Evolutionary conservation across 139 green algal genomes (phyloP).

Genomic region (Spirogloea muscicola): DNA sequence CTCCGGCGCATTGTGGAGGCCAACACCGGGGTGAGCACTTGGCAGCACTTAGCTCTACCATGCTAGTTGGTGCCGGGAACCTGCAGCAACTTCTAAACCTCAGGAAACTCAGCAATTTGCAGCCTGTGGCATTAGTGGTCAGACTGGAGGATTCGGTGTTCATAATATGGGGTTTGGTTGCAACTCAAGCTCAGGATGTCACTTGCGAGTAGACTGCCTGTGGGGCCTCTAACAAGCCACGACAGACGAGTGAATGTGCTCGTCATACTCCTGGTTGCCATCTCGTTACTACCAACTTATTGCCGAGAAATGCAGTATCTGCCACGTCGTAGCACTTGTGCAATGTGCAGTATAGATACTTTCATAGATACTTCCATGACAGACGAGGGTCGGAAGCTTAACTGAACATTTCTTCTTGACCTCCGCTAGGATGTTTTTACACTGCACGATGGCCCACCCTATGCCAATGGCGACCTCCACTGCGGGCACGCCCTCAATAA

Average conservation of each 20-base stretch:
- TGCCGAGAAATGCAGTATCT: background rate
- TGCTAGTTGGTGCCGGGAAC: slow-evolving; percentile 3
- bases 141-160: background rate
- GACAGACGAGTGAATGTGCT: background rate
- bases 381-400: too few relatives aligned
- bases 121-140: background rate
- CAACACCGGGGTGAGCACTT: slow-evolving; percentile 20
- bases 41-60: background rate
- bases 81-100: background rate
- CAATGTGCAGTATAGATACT: too few relatives aligned
- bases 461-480: slow-evolving; percentile 98
- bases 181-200: background rate
- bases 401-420: background rate
- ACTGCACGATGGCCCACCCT: slow-evolving; percentile 97
- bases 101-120: background rate
- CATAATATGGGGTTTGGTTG: background rate
- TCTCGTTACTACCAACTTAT: background rate
- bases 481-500: slow-evolving; percentile 99
- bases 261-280: background rate
- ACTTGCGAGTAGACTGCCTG: background rate
- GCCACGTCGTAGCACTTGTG: background rate
- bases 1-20: slow-evolving; percentile 64
- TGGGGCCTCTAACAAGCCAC: background rate
- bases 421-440: slow-evolving; percentile 66
- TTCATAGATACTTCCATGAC: too few relatives aligned